A percentile compares a stretch with the other conserved stretches of the same genome.
Evolutionary conservation across 2,329 filamentous ascomycete species (phyloP).

Genomic region (Fusarium pseudocircinatum): DNA sequence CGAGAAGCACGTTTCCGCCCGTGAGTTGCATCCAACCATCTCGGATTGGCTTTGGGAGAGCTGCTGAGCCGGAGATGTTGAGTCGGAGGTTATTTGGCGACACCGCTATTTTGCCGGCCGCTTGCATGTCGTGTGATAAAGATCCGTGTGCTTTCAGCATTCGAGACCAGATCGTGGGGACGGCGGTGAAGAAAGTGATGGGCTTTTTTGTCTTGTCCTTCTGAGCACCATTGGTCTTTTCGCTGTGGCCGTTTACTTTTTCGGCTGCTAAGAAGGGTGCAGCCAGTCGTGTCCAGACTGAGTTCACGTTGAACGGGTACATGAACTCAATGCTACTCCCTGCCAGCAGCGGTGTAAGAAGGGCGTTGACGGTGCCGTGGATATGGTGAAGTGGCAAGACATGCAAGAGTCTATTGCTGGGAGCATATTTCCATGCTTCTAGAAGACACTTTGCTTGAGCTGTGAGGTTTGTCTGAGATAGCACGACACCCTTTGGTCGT

Average conservation of each 20-base stretch:
- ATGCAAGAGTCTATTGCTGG: constrained; percentile 84
- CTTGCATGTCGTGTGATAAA: constrained; percentile 69
- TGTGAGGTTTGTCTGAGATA: constrained; percentile 80
- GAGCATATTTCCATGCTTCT: constrained; percentile 86
- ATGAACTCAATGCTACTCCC: constrained; percentile 93
- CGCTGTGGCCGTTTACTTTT: constrained; percentile 35
- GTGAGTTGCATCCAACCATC: constrained; percentile 82
- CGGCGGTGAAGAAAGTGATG: constrained; percentile 94
- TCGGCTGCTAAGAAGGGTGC: constrained; percentile 72
- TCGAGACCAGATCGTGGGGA: constrained; percentile 93
- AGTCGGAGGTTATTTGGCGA: constrained; percentile 83
- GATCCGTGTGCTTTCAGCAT: constrained; percentile 77
- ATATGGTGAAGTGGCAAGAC: constrained; percentile 96
- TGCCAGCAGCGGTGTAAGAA: constrained; percentile 86
- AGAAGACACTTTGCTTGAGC: constrained; percentile 84
- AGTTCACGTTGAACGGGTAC: constrained; percentile 89
- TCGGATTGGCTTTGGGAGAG: constrained; percentile 89
- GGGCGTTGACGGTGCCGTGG: constrained; percentile 92
- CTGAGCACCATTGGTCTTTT: neutral
- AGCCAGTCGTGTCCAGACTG: constrained; percentile 86
- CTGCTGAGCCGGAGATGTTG: constrained; percentile 93
- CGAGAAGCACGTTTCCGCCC: constrained; percentile 85
- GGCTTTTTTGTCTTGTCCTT: constrained; percentile 32
- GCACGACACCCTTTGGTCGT: constrained; percentile 92
- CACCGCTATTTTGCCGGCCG: constrained; percentile 74